Conservation (phyloP, 1,139 yeast species). For the Spathaspora jeffriesii region DNA sequence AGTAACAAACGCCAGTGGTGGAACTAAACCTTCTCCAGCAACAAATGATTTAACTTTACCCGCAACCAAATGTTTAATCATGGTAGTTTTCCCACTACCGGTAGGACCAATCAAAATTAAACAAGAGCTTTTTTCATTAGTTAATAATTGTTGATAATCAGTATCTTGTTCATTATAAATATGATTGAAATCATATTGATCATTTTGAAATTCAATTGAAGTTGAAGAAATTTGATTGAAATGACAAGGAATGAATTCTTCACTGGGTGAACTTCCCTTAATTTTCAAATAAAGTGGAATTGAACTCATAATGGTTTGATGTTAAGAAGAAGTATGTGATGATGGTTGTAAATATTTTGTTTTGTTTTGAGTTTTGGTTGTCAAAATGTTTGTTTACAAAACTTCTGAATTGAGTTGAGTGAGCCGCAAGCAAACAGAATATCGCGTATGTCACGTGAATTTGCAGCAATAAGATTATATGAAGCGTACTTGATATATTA, state of each 20-base stretch:
- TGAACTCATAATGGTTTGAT: conserved; percentile 8
- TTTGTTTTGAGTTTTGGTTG: not conserved
- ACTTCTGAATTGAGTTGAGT: not conserved
- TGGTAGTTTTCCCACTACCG: conserved; percentile 35
- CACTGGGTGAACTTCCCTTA: conserved; percentile 14
- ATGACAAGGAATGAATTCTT: conserved; percentile 4
- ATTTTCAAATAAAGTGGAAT: conserved; percentile 27
- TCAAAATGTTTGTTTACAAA: not conserved
- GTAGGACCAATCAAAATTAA: conserved; percentile 34
- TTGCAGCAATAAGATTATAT: not conserved
- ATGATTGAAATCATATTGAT: conserved; percentile 21
- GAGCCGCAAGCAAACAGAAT: not conserved
- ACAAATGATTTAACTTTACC: conserved; percentile 9
- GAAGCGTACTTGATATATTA: no score
- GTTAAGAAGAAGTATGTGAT: not conserved
- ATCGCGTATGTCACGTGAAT: not conserved
- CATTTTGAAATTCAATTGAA: conserved; percentile 21
- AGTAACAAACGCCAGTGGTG: conserved; percentile 16
- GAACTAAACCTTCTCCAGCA: not conserved
- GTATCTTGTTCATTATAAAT: conserved; percentile 14
- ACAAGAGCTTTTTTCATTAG: conserved; percentile 14
- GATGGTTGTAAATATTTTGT: not conserved
- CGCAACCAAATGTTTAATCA: conserved; percentile 18
- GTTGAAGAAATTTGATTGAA: conserved; percentile 13
- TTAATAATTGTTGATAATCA: conserved; percentile 15